Base-by-base conservation (phyloP, 164 flowering plant genomes). In the Protea cynaroides region DNA sequence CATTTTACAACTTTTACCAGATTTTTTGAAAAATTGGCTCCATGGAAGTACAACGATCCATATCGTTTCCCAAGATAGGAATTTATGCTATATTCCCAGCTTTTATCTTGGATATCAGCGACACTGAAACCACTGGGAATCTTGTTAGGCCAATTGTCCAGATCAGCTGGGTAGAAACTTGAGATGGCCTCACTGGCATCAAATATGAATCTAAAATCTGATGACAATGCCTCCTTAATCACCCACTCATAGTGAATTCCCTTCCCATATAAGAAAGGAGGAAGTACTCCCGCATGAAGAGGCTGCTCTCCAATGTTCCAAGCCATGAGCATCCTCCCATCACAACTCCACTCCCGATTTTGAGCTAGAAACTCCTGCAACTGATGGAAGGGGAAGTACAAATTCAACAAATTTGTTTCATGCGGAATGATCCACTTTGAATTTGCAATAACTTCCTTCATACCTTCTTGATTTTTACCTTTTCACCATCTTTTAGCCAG, bases 291-390 rank as follows among this genome's bases (percentile, higher is more conserved):
- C 29, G 72, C 72, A 75, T 94, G 92, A 65, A 89, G 75, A 56
- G 97, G 96, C 52, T 75, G 44, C 62, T 83, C 86, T 54, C 75
- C 80, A 21, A 74, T 84, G 71, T 84, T 94, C 99, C 99, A 94
- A 54, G 96, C 99, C 80, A 88, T 64, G 56, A 91, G 79, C 75
- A 81, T 74, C 71, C 68, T 82, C 60, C 70, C 78, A 13, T 75
- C 78, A 70, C 80, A 79, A 55, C 59, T 75, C 77, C 72, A 44
- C 37, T 67, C 71, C 76, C 71, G 53, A 44, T 61, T 75, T 55
- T 71, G 74, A 58, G 64, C 61, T 49, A 86, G 69, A 52, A 86
- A 74, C 71, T 79, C 95, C 95, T 89, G 96, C 91, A 90, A 76
- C 95, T 90, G 82, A 76, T 37, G 66, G 72, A 72, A 72, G 64